Conservation (phyloP, 768 basidiomycete genomes). For the Rhizopogon roseolus region DNA sequence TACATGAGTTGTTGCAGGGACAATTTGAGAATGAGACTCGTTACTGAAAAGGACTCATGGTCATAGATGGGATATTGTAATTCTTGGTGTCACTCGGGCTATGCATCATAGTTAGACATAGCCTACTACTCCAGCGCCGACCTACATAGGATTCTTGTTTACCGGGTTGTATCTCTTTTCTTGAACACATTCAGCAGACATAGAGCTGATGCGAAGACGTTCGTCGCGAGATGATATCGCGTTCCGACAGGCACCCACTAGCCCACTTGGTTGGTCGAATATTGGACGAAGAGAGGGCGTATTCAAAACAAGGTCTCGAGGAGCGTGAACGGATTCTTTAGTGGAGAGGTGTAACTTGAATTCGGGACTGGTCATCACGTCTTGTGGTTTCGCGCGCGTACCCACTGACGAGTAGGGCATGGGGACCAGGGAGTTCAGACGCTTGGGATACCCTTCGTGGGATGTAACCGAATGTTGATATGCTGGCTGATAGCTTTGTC, state of each 20-base stretch:
- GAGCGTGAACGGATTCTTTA: no score
- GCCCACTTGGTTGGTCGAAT: background rate
- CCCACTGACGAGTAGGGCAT: no score
- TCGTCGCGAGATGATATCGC: background rate
- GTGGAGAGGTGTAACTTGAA: background rate
- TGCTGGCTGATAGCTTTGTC: no score
- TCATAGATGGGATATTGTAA: slow-evolving; percentile 11
- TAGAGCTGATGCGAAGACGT: background rate
- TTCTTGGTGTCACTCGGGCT: slow-evolving; percentile 2
- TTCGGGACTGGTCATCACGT: background rate
- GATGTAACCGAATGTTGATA: no score
- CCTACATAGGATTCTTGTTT: background rate
- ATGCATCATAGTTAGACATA: background rate
- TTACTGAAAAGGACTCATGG: background rate
- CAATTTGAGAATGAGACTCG: background rate
- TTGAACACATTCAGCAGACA: background rate
- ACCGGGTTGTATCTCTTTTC: background rate
- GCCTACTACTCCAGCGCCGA: background rate
- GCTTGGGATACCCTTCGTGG: no score
- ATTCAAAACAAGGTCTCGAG: no score
- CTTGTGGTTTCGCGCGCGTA: background rate
- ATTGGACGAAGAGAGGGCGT: background rate
- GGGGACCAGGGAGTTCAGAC: no score
- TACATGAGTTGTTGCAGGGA: background rate
- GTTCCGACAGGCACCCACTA: background rate